Evolutionary conservation across 495 filamentous ascomycete genomes (phyloP), one percentile per base, ranked within the genome.

Genomic region (Pyrenula massariospora): DNA sequence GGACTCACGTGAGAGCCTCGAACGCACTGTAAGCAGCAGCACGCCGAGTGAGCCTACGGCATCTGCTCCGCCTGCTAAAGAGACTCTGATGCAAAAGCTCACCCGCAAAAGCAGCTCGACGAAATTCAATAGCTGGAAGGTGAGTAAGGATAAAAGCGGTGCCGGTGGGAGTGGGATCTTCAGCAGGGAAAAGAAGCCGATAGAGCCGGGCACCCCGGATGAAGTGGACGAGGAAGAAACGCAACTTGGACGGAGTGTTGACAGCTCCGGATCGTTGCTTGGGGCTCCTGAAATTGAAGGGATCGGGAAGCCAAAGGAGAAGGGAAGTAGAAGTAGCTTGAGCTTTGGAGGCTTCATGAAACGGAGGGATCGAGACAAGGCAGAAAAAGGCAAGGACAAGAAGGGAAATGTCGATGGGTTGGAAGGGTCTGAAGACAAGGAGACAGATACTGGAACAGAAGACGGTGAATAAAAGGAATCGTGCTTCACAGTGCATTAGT

Each of bases 61-160:
- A 5, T 77, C 80, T 48, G 64, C 73, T 24, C 72, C 67, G 11
- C 73, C 77, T 1, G 31, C 31, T 5, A 82, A 82, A 60, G 81
- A 83, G 60, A 79, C 82, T 2, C 78, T 89, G 48, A 80, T 84
- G 59, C 78, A 84, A 58, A 86, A 88, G 64, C 80, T 91, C 58
- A 84, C 87, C 22, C 84, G 87, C 52, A 91, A 91, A 64, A 80
- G 86, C 56, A 88, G 84, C 68, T 87, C 86, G 20, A 81, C 84
- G 66, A 91, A 90, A 68, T 90, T 90, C 69, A 85, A 83, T 63
- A 79, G 85, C 3, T 87, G 84, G 60, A 84, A 87, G 60, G 31
- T 42, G 8, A 42, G 31, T 42, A 42, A 42, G 31, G 79, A 82
- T 53, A 83, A 85, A 56, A 80, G 78, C 22, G 31, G 31, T 42